Evolutionary conservation across 1,284 basidiomycete genomes (phyloP).

Genomic region (Malassezia obtusa): DNA sequence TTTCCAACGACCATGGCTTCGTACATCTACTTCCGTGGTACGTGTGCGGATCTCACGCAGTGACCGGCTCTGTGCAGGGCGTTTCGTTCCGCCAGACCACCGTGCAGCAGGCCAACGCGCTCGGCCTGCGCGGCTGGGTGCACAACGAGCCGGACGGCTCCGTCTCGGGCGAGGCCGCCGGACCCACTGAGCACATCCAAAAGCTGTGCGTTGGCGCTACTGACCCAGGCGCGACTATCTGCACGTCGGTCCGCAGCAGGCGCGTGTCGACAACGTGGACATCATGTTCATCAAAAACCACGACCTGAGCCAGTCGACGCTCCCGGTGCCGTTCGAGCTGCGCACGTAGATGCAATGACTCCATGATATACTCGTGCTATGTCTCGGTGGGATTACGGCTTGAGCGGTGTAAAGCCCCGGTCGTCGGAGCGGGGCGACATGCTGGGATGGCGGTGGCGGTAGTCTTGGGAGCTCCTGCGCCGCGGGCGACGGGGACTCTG

Average conservation of each 20-base stretch:
- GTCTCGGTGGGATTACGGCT: too few relatives aligned
- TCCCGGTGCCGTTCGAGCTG: constrained; percentile 14
- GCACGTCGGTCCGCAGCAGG: constrained; percentile 7
- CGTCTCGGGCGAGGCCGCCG: constrained; percentile 16
- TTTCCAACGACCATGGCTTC: constrained; percentile 7
- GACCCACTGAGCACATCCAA: constrained; percentile 10
- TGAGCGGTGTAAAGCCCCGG: background rate
- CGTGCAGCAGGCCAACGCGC: constrained; percentile 10
- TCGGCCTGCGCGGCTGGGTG: constrained; percentile 16
- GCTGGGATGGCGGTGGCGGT: constrained; percentile 1
- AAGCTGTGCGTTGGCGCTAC: constrained; percentile 9
- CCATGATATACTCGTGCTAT: too few relatives aligned
- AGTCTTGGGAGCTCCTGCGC: constrained; percentile 6
- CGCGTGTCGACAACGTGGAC: constrained; percentile 17
- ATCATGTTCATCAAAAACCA: constrained; percentile 18
- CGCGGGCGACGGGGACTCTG: background rate
- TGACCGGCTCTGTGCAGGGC: constrained; percentile 15
- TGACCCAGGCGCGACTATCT: constrained; percentile 14
- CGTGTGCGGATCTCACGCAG: constrained; percentile 1
- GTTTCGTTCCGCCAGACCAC: constrained; percentile 16
- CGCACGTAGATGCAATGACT: too few relatives aligned
- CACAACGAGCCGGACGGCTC: constrained; percentile 17
- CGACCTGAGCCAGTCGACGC: constrained; percentile 11
- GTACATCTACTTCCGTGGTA: constrained; percentile 17
- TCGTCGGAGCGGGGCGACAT: background rate